Evolutionary conservation across 768 basidiomycete species (phyloP), one percentile per base, ranked within the genome.

Genomic region (Amanita inopinata): DNA sequence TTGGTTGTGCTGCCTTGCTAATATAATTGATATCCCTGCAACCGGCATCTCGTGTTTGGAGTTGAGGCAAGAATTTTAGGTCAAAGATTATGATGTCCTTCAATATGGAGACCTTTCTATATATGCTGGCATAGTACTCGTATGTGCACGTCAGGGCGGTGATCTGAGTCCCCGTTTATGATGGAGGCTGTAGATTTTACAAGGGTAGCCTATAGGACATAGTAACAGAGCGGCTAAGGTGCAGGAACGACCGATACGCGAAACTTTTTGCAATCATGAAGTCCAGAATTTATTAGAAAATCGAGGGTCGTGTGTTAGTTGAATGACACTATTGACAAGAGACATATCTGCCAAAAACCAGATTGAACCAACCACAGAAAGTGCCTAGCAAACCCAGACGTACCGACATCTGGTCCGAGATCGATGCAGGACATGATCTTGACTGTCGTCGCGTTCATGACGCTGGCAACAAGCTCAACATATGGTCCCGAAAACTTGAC

Each of bases 391-490:
- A 9, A 33, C 15, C 11, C 24, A 4, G 19, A 18, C 40, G 12
- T 27, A 43, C 41, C 41, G 15, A 43, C 5, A 4, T 43, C 33
- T 12, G 33, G 22, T 12, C 40, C 40, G 3, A 44, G 33, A 18
- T 44, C 15, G 20, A 44, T 6, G 14, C 35, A 44, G 2, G 43
- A 36, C 34, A 36, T 27, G 9, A 44, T 33, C 34, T 30, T 44
- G 17, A 44, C 12, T n/a, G 43, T 44, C 4, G 43, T 44, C 34
- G 35, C 4, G n/a, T 44, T 34, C 34, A 36, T 5, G 11, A 44
- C 43, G 12, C 12, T 44, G 19, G 34, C 43, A 30, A 44, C 33
- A 19, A 44, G 34, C 33, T 44, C 43, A 9, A 44, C 34, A 17
- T 28, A 44, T 19, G 43, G 43, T 3, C 41, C 41, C n/a, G n/a